These are phyloP conservation scores for Lomentospora prolificans DNA, from an alignment of 2,329 filamentous ascomycete genomes.

Conservation along the genomic window DNA sequence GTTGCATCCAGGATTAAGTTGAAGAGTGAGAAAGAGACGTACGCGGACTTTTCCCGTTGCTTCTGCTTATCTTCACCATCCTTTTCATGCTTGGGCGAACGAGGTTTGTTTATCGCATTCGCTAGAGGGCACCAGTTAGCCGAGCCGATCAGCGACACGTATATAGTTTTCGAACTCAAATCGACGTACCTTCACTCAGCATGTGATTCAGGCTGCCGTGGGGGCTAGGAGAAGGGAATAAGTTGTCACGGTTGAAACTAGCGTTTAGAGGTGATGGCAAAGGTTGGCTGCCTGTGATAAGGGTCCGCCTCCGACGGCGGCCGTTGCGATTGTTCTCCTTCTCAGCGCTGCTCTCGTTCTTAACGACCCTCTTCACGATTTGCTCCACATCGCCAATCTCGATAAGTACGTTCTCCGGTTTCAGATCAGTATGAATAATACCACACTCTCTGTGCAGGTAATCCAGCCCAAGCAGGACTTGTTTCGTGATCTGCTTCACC, in stretches of 20 bases:
- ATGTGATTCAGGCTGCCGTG: conserved; percentile 76
- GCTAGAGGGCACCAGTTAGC: not conserved
- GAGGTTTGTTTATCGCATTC: not conserved
- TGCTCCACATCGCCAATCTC: conserved; percentile 98
- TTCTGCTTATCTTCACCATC: conserved; percentile 56
- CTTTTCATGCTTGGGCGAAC: conserved; percentile 7
- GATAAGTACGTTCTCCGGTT: conserved; percentile 96
- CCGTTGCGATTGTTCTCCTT: conserved; percentile 92
- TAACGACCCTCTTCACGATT: conserved; percentile 93
- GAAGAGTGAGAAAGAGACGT: too few species aligned
- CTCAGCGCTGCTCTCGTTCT: conserved; percentile 56
- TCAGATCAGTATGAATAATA: conserved; percentile 96
- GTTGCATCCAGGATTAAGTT: too few species aligned
- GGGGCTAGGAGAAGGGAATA: conserved; percentile 53
- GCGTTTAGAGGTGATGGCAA: conserved; percentile 90
- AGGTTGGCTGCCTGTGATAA: conserved; percentile 95
- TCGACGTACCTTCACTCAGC: conserved; percentile 61
- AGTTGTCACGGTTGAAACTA: conserved; percentile 71
- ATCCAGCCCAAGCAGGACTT: conserved; percentile 88
- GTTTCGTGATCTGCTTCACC: conserved; percentile 98
- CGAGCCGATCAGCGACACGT: not conserved
- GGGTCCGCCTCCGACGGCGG: conserved; percentile 74
- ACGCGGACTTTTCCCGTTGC: conserved; percentile 89
- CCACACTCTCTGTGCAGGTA: conserved; percentile 96
- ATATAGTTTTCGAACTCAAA: not conserved